Base-by-base conservation (phyloP, 305 asterid genomes). In the Fraxinus sp. region DNA sequence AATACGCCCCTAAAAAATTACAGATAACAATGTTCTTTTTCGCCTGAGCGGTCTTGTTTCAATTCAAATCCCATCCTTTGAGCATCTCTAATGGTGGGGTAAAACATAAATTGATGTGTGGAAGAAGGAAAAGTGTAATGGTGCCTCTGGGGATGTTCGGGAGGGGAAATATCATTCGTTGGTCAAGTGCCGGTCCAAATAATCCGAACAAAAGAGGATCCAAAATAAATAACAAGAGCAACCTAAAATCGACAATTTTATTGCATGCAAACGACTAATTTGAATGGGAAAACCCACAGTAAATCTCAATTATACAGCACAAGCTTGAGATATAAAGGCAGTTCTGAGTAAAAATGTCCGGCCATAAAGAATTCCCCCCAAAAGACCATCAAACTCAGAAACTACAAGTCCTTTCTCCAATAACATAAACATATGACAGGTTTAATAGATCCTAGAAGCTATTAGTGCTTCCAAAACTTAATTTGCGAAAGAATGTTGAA, bases 381-480 rank as follows among this genome's bases (percentile, higher is more conserved):
- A 68, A 80, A 82, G 68, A 66, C 8, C 44, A 81, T 37, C 64
- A 68, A 85, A 79, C 78, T 33, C 37, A 77, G 33, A 71, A 26
- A 68, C 74, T 11, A 24, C 32, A 57, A 26, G 13, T 28, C 74
- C 36, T 3, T 39, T 11, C 16, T 68, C 74, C 39, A 68, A 68
- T 0, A 28, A 68, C 39, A 11, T 68, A 28, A 28, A 66, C 13
- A 26, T 28, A 24, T 7, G 30, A 62, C 72, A 22, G 22, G 13
- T 82, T 52, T 22, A 39, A 76, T 10, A 76, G 8, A 9, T 41
- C 62, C 73, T 75, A 74, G 68, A 83, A 78, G 82, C 80, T 64
- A 81, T 18, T 59, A 20, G 22, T 68, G 74, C 74, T 68, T 68
- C 70, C 77, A 83, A 73, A 59, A 77, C 79, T 88, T 73, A 84